Evolutionary conservation across 805 yeast genomes (phyloP), one percentile per base, ranked within the genome.

Genomic region (Kodamaea restingae): DNA sequence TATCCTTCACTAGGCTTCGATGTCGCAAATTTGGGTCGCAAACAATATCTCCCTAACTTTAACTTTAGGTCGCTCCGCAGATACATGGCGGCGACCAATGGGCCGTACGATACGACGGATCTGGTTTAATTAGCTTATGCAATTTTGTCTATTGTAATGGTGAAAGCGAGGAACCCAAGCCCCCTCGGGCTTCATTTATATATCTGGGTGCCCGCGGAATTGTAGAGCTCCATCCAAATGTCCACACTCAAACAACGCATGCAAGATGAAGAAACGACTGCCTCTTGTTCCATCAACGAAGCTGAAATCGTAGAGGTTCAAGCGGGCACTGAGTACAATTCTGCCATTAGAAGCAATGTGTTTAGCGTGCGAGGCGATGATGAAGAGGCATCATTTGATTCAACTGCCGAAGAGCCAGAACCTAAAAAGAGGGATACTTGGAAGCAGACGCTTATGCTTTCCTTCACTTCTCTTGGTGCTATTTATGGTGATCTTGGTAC

Each of bases 401-500:
- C 46, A 5, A 18, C 31, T 11, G 37, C 17, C 9, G 39, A 35
- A 12, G n/a, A 15, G 15, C 17, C 24, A 6, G 34, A 6, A 3
- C 33, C 31, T 3, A 4, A 8, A 12, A 32, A 31, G 8, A 50
- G 44, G 17, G 50, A 50, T 33, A 34, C 47, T 8, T 49, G 58
- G 56, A 46, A 48, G 30, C 50, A 54, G 21, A 42, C 56, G 4
- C 40, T 54, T n/a, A 33, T 53, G 32, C 42, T 70, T 24, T 60
- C 70, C 1, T 71, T 67, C 45, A 56, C 67, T n/a, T 70, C 78
- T 4, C 59, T 78, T 28, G 84, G 84, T 15, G 78, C 79, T n/a
- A 75, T 78, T 29, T 78, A 77, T 51, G 82, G 84, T 36, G 83
- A 78, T 55, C 61, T 78, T 41, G 82, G 81, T 20, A 78, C 84